These are phyloP conservation scores for Penicillium griseofulvum DNA, from an alignment of 2,329 filamentous ascomycete genomes.

Conservation along the genomic window DNA sequence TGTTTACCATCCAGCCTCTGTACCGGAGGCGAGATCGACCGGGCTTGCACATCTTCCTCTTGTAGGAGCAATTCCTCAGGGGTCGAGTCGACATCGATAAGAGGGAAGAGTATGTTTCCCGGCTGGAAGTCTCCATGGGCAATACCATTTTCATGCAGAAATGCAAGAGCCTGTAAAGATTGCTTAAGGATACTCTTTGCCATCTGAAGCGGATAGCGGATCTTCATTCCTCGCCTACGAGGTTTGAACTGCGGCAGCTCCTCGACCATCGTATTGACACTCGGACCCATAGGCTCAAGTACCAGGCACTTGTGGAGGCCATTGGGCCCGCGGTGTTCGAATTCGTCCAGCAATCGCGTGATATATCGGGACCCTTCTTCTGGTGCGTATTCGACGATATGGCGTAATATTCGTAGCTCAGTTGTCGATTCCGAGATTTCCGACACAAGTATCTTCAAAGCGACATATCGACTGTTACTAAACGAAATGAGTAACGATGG, in stretches of 20 bases:
- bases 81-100: slow-evolving; percentile 17
- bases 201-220: slow-evolving; percentile 24
- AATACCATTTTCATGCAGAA: slow-evolving; percentile 25
- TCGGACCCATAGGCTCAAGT: slow-evolving; percentile 33
- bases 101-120: slow-evolving; percentile 25
- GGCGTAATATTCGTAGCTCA: slow-evolving; percentile 19
- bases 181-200: slow-evolving; percentile 28
- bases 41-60: slow-evolving; percentile 21
- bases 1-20: slow-evolving; percentile 25
- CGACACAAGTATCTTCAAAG: slow-evolving; percentile 34
- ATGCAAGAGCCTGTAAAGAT: slow-evolving; percentile 23
- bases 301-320: slow-evolving; percentile 34
- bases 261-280: slow-evolving; percentile 24
- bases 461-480: slow-evolving; percentile 26
- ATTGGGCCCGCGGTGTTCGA: slow-evolving; percentile 32
- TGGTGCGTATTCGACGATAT: slow-evolving; percentile 13
- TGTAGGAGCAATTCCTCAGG: slow-evolving; percentile 22
- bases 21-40: slow-evolving; percentile 17
- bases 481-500: slow-evolving; percentile 2
- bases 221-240: slow-evolving; percentile 15
- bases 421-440: slow-evolving; percentile 13
- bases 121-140: slow-evolving; percentile 27
- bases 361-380: slow-evolving; percentile 14
- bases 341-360: slow-evolving; percentile 24
- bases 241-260: slow-evolving; percentile 24